Conservation (phyloP, 2,329 filamentous ascomycete genomes). For the Beauveria sp. region DNA sequence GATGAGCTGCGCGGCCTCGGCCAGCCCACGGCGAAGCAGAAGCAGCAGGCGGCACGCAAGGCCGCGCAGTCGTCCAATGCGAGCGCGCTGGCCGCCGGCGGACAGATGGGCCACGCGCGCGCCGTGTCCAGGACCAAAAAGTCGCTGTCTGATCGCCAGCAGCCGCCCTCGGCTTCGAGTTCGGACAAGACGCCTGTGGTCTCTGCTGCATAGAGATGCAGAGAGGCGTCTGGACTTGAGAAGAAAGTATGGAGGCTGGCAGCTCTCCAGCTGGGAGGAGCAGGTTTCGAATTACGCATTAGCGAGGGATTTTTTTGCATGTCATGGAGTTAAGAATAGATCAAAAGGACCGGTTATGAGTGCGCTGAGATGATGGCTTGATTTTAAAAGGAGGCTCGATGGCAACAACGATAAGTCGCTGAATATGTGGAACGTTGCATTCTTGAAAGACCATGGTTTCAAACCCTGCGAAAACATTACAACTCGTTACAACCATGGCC, state of each 20-base stretch:
- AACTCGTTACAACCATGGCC: neutral
- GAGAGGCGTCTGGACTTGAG: neutral
- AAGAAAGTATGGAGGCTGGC: neutral
- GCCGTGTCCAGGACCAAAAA: conserved; percentile 25
- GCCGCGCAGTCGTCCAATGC: conserved; percentile 22
- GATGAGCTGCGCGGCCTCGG: conserved; percentile 58
- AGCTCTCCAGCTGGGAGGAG: neutral
- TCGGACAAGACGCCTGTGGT: conserved; percentile 11
- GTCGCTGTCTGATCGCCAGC: conserved; percentile 23
- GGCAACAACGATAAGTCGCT: neutral
- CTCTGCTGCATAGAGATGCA: conserved; percentile 11
- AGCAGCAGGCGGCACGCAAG: conserved; percentile 25
- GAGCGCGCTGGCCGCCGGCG: conserved; percentile 41
- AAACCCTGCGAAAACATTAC: neutral
- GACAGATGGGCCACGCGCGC: conserved; percentile 34
- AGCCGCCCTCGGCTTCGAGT: neutral
- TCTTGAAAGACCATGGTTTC: neutral
- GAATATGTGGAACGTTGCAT: neutral
- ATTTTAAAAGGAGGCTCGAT: neutral
- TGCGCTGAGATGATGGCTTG: neutral
- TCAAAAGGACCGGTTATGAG: neutral
- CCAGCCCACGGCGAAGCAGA: conserved; percentile 29
- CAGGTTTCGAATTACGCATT: neutral
- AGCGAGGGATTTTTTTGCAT: neutral
- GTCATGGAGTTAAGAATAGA: conserved; percentile 6